Conservation (phyloP, 768 basidiomycete species). For the Terana coerulea region DNA sequence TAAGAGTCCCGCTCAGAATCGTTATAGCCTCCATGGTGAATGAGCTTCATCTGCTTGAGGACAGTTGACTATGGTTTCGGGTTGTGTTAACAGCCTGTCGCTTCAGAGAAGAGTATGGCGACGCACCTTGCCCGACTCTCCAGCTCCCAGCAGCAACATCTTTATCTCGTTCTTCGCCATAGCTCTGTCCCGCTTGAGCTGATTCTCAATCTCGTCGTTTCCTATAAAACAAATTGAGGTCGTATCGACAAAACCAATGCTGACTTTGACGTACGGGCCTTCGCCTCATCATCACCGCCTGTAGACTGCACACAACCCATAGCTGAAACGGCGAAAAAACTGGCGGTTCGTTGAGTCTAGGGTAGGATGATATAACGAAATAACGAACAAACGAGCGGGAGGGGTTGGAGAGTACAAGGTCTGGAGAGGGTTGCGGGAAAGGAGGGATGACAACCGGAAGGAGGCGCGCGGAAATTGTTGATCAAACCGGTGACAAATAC, state of each 20-base stretch:
- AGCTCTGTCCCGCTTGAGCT: constrained; percentile 84
- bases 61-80: constrained; percentile 64
- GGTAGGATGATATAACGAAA: not conserved
- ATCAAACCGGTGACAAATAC: not conserved
- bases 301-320: constrained; percentile 79
- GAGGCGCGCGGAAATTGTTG: constrained; percentile 1
- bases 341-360: constrained; percentile 2
- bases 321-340: constrained; percentile 13
- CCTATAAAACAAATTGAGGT: constrained; percentile 38
- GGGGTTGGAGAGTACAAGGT: constrained; percentile 4
- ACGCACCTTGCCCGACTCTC: constrained; percentile 93
- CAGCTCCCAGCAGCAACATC: constrained; percentile 93
- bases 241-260: not conserved
- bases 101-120: not conserved
- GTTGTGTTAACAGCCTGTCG: constrained; percentile 20
- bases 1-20: constrained; percentile 87
- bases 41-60: constrained; percentile 97
- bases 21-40: constrained; percentile 88
- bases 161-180: constrained; percentile 94
- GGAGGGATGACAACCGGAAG: constrained; percentile 7
- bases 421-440: constrained; percentile 1
- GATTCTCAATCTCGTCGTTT: constrained; percentile 92
- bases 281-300: constrained; percentile 73
- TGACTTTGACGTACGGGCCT: constrained; percentile 31
- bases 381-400: constrained; percentile 7